Evolutionary conservation across 1,284 basidiomycete species (phyloP).

Genomic region (Marasmius sp.): DNA sequence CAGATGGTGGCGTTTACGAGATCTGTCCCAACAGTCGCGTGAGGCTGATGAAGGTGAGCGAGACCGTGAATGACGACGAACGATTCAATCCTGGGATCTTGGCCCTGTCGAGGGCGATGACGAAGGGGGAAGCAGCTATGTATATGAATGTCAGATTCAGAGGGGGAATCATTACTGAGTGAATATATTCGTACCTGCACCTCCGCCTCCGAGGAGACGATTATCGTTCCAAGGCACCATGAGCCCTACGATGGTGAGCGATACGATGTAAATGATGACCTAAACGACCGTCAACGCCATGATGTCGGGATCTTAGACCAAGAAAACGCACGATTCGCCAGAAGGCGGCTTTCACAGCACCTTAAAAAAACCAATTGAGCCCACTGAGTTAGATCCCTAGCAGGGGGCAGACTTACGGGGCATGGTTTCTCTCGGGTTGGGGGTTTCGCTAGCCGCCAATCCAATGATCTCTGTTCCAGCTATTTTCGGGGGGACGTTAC

Average conservation of each 20-base stretch:
- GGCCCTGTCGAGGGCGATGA: conserved; percentile 63
- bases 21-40: conserved; percentile 21
- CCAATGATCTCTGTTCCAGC: conserved; percentile 70
- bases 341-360: conserved; percentile 44
- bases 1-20: conserved; percentile 73
- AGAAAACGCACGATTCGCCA: conserved; percentile 38
- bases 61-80: conserved; percentile 17
- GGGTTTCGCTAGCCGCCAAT: conserved; percentile 57
- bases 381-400: background rate
- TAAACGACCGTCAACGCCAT: conserved; percentile 38
- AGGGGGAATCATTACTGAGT: background rate
- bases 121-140: conserved; percentile 54
- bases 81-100: conserved; percentile 61
- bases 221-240: conserved; percentile 54
- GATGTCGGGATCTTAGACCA: background rate
- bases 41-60: background rate
- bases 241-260: conserved; percentile 39
- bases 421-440: conserved; percentile 60
- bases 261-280: conserved; percentile 22
- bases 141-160: conserved; percentile 13
- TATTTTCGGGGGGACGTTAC: background rate
- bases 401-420: conserved; percentile 30
- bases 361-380: conserved; percentile 2
- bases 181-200: conserved; percentile 25
- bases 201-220: conserved; percentile 38